Base-by-base conservation (phyloP, 352 stramenopile species). In the Globisporangium viniferum region DNA sequence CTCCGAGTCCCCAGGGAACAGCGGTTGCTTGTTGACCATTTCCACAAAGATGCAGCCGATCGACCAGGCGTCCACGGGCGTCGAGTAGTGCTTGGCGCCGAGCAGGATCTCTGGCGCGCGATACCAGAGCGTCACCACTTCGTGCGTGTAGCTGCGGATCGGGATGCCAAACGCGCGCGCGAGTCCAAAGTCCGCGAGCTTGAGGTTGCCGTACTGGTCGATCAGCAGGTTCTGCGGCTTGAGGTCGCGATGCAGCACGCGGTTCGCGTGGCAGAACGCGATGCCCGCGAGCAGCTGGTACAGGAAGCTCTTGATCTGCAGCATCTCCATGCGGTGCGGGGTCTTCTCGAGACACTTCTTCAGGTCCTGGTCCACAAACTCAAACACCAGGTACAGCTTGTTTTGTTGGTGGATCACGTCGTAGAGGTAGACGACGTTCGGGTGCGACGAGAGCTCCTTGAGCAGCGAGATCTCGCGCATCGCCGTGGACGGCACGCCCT, bases 401-500 rank as follows among this genome's bases (percentile, higher is more conserved):
- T 94, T 90, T 46, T 90, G 84, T 68, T 93, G 81, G 75, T 93
- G 88, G 70, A 95, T 81, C 6, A 91, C 85, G 59, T 95, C 86
- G 73, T 91, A 88, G 5, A 95, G 70, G 49, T 88, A 88, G 51
- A 98, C 90, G 53, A 99, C 87, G 72, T 98, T 98, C 31, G 93
- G 93, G 78, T 99, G 96, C 67, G 92, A 92, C 36, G 83, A 92
- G 14, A 99, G 78, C 75, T 98, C 94, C 70, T 97, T 94, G 14
- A 99, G 82, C 39, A 98, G 81, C 67, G 92, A 98, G 74, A 99
- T 99, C 79, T 99, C 97, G 46, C 97, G 83, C 86, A 99, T 99
- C 5, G 97, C 96, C 6, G 97, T 99, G 12, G 90, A 98, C 18
- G 97, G 97, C 67, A 99, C 98, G n/a, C 97, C 97, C 59, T 99